These are phyloP conservation scores for Trichoderma afroharzianum DNA, from an alignment of 2,329 filamentous ascomycete genomes.

Conservation along the genomic window DNA sequence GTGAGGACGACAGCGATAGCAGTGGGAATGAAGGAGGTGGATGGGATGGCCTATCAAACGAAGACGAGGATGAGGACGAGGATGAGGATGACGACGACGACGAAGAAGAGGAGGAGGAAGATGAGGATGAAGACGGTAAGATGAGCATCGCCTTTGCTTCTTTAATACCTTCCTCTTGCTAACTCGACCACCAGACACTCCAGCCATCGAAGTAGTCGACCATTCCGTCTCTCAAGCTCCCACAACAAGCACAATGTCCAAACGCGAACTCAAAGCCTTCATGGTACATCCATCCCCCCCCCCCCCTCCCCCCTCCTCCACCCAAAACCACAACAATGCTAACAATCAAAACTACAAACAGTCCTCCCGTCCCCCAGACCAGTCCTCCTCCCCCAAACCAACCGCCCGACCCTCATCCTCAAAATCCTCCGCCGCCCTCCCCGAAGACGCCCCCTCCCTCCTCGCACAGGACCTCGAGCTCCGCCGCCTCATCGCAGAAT, in stretches of 20 bases:
- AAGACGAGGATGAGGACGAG: constrained; percentile 18
- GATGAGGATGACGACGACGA: not conserved
- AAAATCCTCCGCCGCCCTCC: constrained; percentile 33
- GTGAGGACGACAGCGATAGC: constrained; percentile 33
- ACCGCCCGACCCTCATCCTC: constrained; percentile 22
- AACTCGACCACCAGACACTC: constrained; percentile 20
- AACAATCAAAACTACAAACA: constrained; percentile 14
- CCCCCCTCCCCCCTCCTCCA: not conserved
- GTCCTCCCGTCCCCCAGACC: constrained; percentile 50
- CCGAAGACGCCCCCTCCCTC: constrained; percentile 63
- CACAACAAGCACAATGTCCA: constrained; percentile 49
- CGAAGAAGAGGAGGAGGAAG: constrained; percentile 20
- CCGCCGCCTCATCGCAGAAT: constrained; percentile 86
- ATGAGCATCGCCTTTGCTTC: not conserved
- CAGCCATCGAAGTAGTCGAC: constrained; percentile 58
- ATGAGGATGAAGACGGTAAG: not conserved
- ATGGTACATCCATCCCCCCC: constrained; percentile 55
- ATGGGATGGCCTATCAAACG: constrained; percentile 30
- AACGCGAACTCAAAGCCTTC: constrained; percentile 72
- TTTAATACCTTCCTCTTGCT: constrained; percentile 2
- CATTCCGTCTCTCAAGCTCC: constrained; percentile 45
- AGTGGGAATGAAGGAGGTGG: constrained; percentile 25
- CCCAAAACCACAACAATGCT: constrained; percentile 9
- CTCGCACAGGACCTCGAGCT: constrained; percentile 90
- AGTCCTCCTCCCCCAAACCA: constrained; percentile 25